Base-by-base conservation (phyloP, 208 protist genomes). In the Acanthamoeba castellanii region DNA sequence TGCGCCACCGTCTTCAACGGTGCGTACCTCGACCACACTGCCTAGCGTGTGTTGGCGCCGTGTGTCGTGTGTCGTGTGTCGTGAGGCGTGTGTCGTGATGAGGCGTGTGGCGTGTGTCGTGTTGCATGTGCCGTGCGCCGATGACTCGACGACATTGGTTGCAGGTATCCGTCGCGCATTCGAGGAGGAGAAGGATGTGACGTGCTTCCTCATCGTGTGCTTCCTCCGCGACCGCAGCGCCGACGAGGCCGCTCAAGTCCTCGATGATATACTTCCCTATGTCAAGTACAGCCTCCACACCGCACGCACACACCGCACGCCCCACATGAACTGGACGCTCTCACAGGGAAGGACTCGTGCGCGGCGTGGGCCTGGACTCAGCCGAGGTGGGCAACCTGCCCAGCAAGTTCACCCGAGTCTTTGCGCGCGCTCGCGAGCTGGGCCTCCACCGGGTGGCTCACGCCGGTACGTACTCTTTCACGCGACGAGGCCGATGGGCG, bases 331-430 rank as follows among this genome's bases (percentile, higher is more conserved):
- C 72, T 18, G 0, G n/a, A 70, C 27, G 20, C 22, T 70, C 27
- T 13, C n/a, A 8, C 64, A 82, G 72, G 37, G 20, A 82, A 18
- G 76, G 76, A 7, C 76, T 85, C 3, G 76, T 85, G 76, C 34
- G 47, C 11, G 76, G 76, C 11, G 76, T 85, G 13, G 76, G 76
- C 13, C 76, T 85, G 42, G 76, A 85, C 47, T 85, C 76, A 13
- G 76, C 34, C 45, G 76, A 85, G 76, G 42, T 85, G 18, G 76
- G 76, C 47, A 59, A 85, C 47, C 76, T 37, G 76, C 76, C 76
- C 16, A n/a, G 27, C 76, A 85, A 57, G 42, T 85, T 85, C 76
- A 57, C 20, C 22, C 45, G 27, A 16, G 42, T 85, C 14, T 85
- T 85, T 57, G 76, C 76, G 8, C 34, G 76, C 13, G 76, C 76